These are phyloP conservation scores for Nigrograna mackinnonii DNA, from an alignment of 2,329 filamentous ascomycete species.

Conservation along the genomic window DNA sequence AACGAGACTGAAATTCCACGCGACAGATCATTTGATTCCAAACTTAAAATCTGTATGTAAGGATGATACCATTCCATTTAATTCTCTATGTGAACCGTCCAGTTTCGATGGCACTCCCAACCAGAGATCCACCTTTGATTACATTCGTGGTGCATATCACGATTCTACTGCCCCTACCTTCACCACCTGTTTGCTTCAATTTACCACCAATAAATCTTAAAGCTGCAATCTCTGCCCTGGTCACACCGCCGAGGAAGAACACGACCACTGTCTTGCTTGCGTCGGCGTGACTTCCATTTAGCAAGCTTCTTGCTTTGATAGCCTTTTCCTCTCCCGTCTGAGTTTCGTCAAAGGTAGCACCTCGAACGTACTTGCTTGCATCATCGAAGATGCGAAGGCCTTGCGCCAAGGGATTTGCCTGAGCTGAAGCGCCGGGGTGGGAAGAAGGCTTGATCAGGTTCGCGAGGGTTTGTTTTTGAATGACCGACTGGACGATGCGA, in stretches of 20 bases:
- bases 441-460: slow-evolving; percentile 60
- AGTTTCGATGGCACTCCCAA: slow-evolving; percentile 81
- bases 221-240: slow-evolving; percentile 94
- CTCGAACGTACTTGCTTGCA: slow-evolving; percentile 81
- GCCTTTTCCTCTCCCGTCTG: slow-evolving; percentile 95
- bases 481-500: slow-evolving; percentile 85
- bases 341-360: slow-evolving; percentile 86
- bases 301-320: slow-evolving; percentile 78
- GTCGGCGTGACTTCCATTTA: slow-evolving; percentile 66
- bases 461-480: slow-evolving; percentile 83
- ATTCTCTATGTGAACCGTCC: slow-evolving; percentile 41
- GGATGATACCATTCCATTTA: too few relatives aligned
- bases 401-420: slow-evolving; percentile 64
- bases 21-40: too few relatives aligned
- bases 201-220: slow-evolving; percentile 86
- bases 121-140: slow-evolving; percentile 85
- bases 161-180: slow-evolving; percentile 72
- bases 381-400: slow-evolving; percentile 96
- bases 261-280: slow-evolving; percentile 82
- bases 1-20: too few relatives aligned
- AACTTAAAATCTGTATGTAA: too few relatives aligned
- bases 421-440: slow-evolving; percentile 34
- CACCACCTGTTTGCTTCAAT: slow-evolving; percentile 67
- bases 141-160: slow-evolving; percentile 93
- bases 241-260: slow-evolving; percentile 97